Evolutionary conservation across 1,284 basidiomycete genomes (phyloP), one percentile per base, ranked within the genome.

Genomic region (Leucoagaricus sp.): DNA sequence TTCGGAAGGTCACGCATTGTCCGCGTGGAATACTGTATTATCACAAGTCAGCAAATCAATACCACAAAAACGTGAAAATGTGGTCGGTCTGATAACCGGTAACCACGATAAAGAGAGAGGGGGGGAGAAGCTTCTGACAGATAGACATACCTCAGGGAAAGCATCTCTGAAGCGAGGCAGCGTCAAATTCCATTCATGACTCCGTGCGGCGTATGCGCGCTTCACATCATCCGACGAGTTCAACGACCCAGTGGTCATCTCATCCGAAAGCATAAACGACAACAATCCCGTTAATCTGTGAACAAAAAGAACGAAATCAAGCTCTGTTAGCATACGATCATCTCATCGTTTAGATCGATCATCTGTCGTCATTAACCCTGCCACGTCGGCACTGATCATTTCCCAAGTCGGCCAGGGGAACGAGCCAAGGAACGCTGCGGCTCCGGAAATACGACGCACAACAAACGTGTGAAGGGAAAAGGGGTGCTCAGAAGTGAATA

Each of bases 221-320:
- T 95, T 95, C 67, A 96, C 90, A 4, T 80, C 77, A 48, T 89
- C 86, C n/a, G 87, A 84, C 0, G 91, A 88, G 15, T 84, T 91
- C 44, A 96, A 86, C 1, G 91, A 93, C 10, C 95, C 95, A 0
- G 95, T 96, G 0, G 95, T 98, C 84, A 97, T 94, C 77, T 98
- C 95, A 65, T 98, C 94, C 1, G 92, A 89, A 53, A 96, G 83
- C 96, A 97, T 97, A 76, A 98, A 98, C 5, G 93, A 95, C 42
- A 97, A 78, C 21, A 98, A 80, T 29, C 95, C 95, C n/a, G 94
- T 96, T 61, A 97, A 82, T 73, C 94, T 96, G 64, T 62, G 67
- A 38, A 29, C 48, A 17, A 41, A 38, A 49, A 38, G n/a, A n/a
- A n/a, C n/a, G n/a, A n/a, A n/a, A n/a, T n/a, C n/a, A n/a, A n/a